Evolutionary conservation across 192 early-diverging fungal species (phyloP).

Genomic region (Helicostylum pulchrum): DNA sequence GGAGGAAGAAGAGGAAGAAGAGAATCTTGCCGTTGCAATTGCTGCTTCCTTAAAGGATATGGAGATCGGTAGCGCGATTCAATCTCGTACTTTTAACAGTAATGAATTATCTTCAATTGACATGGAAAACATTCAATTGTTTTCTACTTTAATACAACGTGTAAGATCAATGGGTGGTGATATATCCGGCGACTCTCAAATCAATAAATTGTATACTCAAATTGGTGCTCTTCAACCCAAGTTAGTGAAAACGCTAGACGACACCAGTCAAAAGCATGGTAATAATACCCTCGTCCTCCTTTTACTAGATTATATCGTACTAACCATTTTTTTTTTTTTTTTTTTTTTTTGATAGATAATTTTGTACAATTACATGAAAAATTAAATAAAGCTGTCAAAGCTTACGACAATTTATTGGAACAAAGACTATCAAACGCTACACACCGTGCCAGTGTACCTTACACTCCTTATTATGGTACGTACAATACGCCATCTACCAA

Average conservation of each 20-base stretch:
- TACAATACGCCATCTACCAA: background rate
- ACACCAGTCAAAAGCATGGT: slow-evolving; percentile 75
- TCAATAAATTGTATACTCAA: slow-evolving; percentile 78
- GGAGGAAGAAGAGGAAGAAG: slow-evolving; percentile 59
- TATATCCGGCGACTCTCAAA: slow-evolving; percentile 70
- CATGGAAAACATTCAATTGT: slow-evolving; percentile 86
- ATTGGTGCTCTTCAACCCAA: slow-evolving; percentile 85
- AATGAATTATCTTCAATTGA: slow-evolving; percentile 72
- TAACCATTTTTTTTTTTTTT: too few species aligned
- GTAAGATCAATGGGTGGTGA: slow-evolving; percentile 73
- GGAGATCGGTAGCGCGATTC: slow-evolving; percentile 11
- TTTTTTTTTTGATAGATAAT: slow-evolving; percentile 4
- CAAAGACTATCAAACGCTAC: slow-evolving; percentile 46
- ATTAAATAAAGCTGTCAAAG: slow-evolving; percentile 73
- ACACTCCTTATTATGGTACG: background rate
- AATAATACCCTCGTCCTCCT: slow-evolving; percentile 6
- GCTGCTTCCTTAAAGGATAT: slow-evolving; percentile 72
- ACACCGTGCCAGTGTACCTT: slow-evolving; percentile 23
- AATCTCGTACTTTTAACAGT: slow-evolving; percentile 19
- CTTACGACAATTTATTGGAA: slow-evolving; percentile 87
- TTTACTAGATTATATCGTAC: background rate
- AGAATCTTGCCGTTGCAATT: slow-evolving; percentile 70
- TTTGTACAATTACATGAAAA: slow-evolving; percentile 79
- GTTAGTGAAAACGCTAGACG: slow-evolving; percentile 68
- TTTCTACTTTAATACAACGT: slow-evolving; percentile 79